Base-by-base conservation (phyloP, 2,329 filamentous ascomycete genomes). In the Aspergillus pseudoviridinutans region DNA sequence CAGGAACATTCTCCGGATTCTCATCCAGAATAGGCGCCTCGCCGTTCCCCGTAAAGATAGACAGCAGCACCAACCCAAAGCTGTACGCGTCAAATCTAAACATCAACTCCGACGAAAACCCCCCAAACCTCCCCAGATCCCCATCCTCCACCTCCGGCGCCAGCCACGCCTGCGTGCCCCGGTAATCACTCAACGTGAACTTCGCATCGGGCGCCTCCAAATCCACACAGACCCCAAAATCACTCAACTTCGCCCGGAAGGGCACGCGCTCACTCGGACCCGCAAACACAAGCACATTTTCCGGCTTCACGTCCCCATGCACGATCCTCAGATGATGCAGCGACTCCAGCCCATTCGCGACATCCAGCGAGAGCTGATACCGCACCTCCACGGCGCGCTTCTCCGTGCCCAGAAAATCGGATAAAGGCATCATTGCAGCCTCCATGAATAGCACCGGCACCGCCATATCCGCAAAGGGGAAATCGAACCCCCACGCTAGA, bases 151-250 rank as follows among this genome's bases (percentile, higher is more conserved):
- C 49, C 51, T 69, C 66, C 6, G 67, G 67, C 2, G 60, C 61
- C 53, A 66, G 8, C 67, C 66, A 70, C 22, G 56, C 66, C 2
- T 58, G 58, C 1, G 67, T 70, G 0, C 67, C 67, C 20, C 61
- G 58, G 49, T 70, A 70, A 50, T 69, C 67, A 46, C 58, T 60
- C 9, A 63, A 49, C 1, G 57, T 61, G n/a, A 69, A 61, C 44
- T 53, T 59, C 14, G 50, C 54, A 14, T 61, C 60, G 4, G 62
- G 47, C 20, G 59, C 51, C 46, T 70, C 68, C 41, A 70, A 49
- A 49, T 70, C 66, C 49, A 70, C 32, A 49, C 66, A 70, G 20
- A 70, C 67, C 1, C 68, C 68, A 49, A 70, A 70, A 55, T 70
- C 68, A 51, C 66, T 69, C 27, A 70, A 44, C 51, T 70, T 70